Percentiles rank a stretch among this genome's conserved stretches.
These are phyloP conservation scores for Paspalum notatum DNA, from an alignment of 176 grass and related monocot genomes.

Conservation along the genomic window DNA sequence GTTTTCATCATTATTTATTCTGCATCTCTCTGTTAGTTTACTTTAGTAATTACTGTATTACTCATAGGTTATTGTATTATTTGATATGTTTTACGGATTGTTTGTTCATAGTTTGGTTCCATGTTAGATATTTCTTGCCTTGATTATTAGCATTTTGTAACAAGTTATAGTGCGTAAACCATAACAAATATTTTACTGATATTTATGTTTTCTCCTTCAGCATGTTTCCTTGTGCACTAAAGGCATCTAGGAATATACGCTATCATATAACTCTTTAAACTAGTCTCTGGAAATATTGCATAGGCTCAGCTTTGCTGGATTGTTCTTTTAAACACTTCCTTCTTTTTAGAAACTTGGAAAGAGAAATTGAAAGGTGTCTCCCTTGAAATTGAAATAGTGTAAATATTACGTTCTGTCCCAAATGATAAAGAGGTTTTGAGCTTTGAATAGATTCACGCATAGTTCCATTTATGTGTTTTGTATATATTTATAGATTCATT, in stretches of 20 bases:
- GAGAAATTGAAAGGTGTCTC: neutral
- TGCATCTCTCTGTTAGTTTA: neutral
- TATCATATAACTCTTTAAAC: neutral
- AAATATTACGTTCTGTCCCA: neutral
- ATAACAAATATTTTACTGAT: neutral
- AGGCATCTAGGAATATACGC: neutral
- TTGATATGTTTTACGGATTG: conserved; percentile 2
- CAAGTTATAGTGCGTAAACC: neutral
- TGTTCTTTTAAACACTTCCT: conserved; percentile 7
- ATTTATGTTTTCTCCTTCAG: neutral
- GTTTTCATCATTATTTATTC: neutral
- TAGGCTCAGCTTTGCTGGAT: neutral
- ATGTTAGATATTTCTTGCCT: neutral
- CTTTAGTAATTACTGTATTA: neutral
- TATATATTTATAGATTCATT: too few relatives aligned
- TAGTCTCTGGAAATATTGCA: neutral
- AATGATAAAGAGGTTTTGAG: too few relatives aligned
- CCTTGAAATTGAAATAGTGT: neutral
- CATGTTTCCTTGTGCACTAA: neutral
- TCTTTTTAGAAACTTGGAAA: neutral
- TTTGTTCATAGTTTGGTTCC: neutral
- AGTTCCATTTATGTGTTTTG: too few relatives aligned
- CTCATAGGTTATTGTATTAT: neutral
- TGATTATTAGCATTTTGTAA: neutral
- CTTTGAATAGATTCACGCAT: too few relatives aligned